phyloP scores from a whole-genome alignment of 2,329 filamentous ascomycete species.

The Pseudocercospora pini-densiflorae region DNA sequence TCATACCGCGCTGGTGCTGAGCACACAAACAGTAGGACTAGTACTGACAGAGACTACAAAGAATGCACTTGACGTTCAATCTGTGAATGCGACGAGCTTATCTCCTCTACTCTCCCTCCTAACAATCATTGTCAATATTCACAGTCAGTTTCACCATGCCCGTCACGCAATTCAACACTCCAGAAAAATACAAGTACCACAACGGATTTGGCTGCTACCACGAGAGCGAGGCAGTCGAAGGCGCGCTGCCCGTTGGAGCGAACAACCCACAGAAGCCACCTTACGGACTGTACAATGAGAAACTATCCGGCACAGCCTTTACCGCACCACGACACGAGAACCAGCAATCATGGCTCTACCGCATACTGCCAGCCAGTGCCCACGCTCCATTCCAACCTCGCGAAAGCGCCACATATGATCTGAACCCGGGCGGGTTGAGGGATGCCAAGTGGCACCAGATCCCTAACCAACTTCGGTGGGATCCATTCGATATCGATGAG shows the following conservation, averaged over 20 bases:
- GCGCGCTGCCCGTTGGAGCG: constrained; percentile 72
- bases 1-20: not conserved
- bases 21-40: not conserved
- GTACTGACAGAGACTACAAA: not conserved
- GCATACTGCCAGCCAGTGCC: constrained; percentile 62
- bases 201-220: constrained; percentile 79
- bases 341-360: constrained; percentile 64
- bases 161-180: constrained; percentile 64
- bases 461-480: constrained; percentile 82
- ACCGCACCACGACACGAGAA: constrained; percentile 61
- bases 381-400: constrained; percentile 59
- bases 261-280: constrained; percentile 84
- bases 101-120: not conserved
- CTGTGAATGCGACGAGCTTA: not conserved
- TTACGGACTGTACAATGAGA: constrained; percentile 79
- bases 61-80: not conserved
- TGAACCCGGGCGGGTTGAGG: constrained; percentile 50
- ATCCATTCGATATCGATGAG: constrained; percentile 74
- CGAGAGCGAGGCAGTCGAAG: constrained; percentile 78
- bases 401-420: constrained; percentile 55
- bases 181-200: constrained; percentile 75
- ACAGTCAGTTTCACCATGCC: constrained; percentile 57
- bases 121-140: not conserved
- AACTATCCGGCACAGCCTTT: constrained; percentile 65
- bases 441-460: constrained; percentile 65